Base-by-base conservation (phyloP, 2,329 filamentous ascomycete species). In the Cucurbitaria berberidis region DNA sequence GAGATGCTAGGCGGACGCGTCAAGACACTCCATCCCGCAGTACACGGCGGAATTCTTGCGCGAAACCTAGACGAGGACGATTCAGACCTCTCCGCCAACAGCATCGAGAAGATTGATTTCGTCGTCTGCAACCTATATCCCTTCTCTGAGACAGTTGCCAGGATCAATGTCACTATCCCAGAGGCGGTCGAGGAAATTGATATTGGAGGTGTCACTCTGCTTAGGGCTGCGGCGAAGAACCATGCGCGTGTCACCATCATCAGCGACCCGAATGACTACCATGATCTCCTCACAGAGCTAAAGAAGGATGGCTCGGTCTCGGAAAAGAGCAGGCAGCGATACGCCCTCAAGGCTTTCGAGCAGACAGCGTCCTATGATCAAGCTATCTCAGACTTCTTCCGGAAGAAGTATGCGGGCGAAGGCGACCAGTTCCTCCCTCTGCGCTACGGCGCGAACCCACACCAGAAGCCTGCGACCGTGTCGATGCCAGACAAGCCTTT, bases 151-250 rank as follows among this genome's bases (percentile, higher is more conserved):
- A 99, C 95, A 27, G 88, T 99, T 67, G 89, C 92, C 68, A 96
- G 97, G 84, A 87, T 96, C 81, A 96, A 96, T 72, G 95, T 99
- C 70, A 98, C 93, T 57, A 90, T 99, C 59, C 87, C 91, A 45
- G 93, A 99, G 80, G 95, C 95, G 45, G 93, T 99, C 34, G 95
- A 99, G 80, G 95, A 99, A 81, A 96, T 99, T 70, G 95, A 99
- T 78, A 97, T 99, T 74, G 95, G 74, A 56, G 95, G 95, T 68
- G 95, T 99, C 46, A 99, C 95, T 34, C 87, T 99, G 57, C 90
- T 99, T 73, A 89, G 95, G 62, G 95, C 95, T 51, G 95, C 95
- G 22, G 95, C 95, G 67, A 99, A 99, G 86, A 99, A 99, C 82
- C 95, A 99, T 81, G 82, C 88, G 62, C 88, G 95, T 53, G 95